Evolutionary conservation across 2,329 filamentous ascomycete species (phyloP), one percentile per base, ranked within the genome.

Genomic region (Aspergillus novoparasiticus): DNA sequence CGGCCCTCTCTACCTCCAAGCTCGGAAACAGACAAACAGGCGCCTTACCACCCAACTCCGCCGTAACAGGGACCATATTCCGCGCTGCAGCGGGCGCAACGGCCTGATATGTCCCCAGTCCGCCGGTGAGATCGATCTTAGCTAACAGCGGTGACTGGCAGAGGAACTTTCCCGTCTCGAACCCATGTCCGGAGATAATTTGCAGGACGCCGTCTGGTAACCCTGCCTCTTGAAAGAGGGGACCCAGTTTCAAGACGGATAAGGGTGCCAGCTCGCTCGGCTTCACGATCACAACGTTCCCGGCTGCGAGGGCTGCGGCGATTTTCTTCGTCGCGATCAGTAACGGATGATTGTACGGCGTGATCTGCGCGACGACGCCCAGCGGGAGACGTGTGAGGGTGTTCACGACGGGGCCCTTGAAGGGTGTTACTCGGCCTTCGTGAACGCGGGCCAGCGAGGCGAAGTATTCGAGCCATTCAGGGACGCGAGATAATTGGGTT

Each of bases 391-490:
- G 69, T 6, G 75, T 76, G 16, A 79, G 64, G 4, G 76, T 79
- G 60, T 79, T 79, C 53, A 78, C 73, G 2, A 79, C 69, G 6
- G 75, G 76, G 0, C 77, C 78, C 43, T 73, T 79, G 3, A 89
- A 91, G 0, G 90, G 89, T 1, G 91, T 81, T 0, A 92, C 86
- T 2, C 86, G 78, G 2, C 87, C 84, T 75, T 91, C 87, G 70
- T 90, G 87, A 1, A 86, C 88, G n/a, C 89, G 85, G 36, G 90
- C 82, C 1, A 91, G 72, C 0, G 88, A 82, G 1, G 89, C 88
- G 70, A 89, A 92, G 78, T 92, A 92, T 64, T 85, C 87, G 76
- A 92, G 87, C 89, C 89, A 92, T 63, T 76, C 75, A 5, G 77
- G 74, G 2, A 79, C 69, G 50, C 87, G 85, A 1, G 87, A 83